Evolutionary conservation across 352 stramenopile genomes (phyloP).

Genomic region (Globisporangium irregulare): DNA sequence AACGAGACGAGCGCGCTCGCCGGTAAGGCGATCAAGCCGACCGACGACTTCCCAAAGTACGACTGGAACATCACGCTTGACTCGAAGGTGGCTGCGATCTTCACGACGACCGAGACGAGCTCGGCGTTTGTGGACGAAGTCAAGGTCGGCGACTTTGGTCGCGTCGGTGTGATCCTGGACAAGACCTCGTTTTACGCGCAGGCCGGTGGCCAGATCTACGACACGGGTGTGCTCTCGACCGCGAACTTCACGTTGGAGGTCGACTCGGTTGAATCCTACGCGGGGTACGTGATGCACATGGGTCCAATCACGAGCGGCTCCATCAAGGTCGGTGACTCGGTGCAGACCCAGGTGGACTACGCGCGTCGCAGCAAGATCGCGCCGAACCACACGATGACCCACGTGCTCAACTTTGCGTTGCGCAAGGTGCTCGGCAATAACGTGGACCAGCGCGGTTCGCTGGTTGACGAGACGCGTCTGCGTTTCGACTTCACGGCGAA

Average conservation of each 20-base stretch:
- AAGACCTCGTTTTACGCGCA: conserved; percentile 98
- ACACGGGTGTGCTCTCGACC: conserved; percentile 83
- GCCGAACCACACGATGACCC: conserved; percentile 99
- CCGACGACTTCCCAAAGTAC: conserved; percentile 95
- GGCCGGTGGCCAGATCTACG: conserved; percentile 95
- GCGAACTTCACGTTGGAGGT: conserved; percentile 64
- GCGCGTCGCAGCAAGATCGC: conserved; percentile 89
- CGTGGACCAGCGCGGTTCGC: conserved; percentile 96
- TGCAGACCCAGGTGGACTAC: conserved; percentile 95
- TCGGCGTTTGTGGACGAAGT: conserved; percentile 80
- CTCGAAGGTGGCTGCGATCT: conserved; percentile 91
- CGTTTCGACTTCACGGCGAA: conserved; percentile 99
- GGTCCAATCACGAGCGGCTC: conserved; percentile 66
- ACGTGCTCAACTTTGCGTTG: conserved; percentile 98
- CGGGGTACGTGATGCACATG: conserved; percentile 96
- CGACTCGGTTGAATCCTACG: conserved; percentile 94
- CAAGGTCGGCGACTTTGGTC: conserved; percentile 75
- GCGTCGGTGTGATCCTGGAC: conserved; percentile 96
- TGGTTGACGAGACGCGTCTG: conserved; percentile 96
- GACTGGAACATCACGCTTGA: conserved; percentile 82
- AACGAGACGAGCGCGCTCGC: conserved; percentile 92
- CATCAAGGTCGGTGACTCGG: conserved; percentile 83
- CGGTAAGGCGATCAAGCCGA: conserved; percentile 77
- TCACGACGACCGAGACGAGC: conserved; percentile 89
- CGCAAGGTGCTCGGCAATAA: conserved; percentile 92